Evolutionary conservation across 768 basidiomycete genomes (phyloP).

Genomic region (Boletus fagicola): DNA sequence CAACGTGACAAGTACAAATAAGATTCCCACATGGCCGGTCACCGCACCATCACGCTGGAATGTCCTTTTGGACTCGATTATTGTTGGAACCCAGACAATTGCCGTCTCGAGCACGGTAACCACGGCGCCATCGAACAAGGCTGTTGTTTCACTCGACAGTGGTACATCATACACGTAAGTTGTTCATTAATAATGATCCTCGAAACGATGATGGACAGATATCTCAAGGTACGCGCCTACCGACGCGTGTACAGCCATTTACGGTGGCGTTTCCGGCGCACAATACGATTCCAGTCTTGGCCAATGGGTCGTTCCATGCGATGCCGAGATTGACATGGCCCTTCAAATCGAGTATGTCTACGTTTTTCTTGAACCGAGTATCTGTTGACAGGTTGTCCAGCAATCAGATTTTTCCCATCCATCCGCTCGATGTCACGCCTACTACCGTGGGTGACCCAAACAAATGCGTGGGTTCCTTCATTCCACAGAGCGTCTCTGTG

Average conservation of each 20-base stretch:
- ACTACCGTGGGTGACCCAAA: slow-evolving; percentile 41
- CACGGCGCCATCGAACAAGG: slow-evolving; percentile 63
- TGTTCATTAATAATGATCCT: not conserved
- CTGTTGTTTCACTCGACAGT: slow-evolving; percentile 75
- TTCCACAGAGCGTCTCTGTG: slow-evolving; percentile 60
- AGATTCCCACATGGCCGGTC: slow-evolving; percentile 74
- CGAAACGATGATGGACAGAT: slow-evolving; percentile 5
- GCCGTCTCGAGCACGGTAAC: slow-evolving; percentile 53
- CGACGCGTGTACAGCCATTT: slow-evolving; percentile 66
- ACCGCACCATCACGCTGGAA: slow-evolving; percentile 68
- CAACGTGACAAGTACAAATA: slow-evolving; percentile 51
- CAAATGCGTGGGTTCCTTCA: slow-evolving; percentile 71
- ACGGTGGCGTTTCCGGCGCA: slow-evolving; percentile 64
- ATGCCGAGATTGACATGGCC: slow-evolving; percentile 72
- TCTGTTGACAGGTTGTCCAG: slow-evolving; percentile 38
- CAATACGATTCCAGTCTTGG: slow-evolving; percentile 47
- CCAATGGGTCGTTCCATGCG: slow-evolving; percentile 75
- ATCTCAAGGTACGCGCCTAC: slow-evolving; percentile 62
- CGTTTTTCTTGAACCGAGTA: slow-evolving; percentile 3
- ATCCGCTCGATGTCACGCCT: slow-evolving; percentile 75
- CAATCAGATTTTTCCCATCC: slow-evolving; percentile 70
- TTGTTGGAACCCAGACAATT: slow-evolving; percentile 52
- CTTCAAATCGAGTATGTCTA: slow-evolving; percentile 67
- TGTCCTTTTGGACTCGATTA: slow-evolving; percentile 69
- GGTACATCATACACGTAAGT: slow-evolving; percentile 79